Evolutionary conservation across 192 early-diverging fungal species (phyloP).

Genomic region (Coemansia reversa): DNA sequence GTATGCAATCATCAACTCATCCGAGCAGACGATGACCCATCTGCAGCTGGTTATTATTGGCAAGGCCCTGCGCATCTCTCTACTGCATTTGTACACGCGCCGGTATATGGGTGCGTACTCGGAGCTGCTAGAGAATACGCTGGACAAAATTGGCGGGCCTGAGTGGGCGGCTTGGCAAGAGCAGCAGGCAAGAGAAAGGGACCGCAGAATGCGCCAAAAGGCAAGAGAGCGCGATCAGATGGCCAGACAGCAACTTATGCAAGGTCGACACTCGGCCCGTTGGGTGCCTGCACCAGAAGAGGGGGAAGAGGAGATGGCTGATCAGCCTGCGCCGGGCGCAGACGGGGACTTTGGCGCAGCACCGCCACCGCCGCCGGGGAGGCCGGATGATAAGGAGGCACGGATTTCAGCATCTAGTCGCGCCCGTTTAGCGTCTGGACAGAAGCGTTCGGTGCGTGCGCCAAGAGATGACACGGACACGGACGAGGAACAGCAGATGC

Average conservation of each 20-base stretch:
- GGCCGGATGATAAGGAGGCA: background rate
- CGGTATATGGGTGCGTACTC: slow-evolving; percentile 31
- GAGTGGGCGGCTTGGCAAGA: slow-evolving; percentile 48
- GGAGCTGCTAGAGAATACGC: slow-evolving; percentile 30
- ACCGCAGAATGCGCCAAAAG: slow-evolving; percentile 21
- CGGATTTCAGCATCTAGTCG: background rate
- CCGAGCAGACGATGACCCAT: slow-evolving; percentile 38
- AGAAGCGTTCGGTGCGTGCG: slow-evolving; percentile 15
- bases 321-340: slow-evolving; percentile 25
- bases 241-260: slow-evolving; percentile 8
- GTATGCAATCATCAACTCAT: slow-evolving; percentile 45
- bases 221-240: slow-evolving; percentile 18
- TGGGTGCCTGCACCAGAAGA: slow-evolving; percentile 26
- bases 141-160: slow-evolving; percentile 40
- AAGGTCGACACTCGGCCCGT: slow-evolving; percentile 3
- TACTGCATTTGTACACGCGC: slow-evolving; percentile 42
- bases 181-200: slow-evolving; percentile 24
- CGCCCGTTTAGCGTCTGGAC: slow-evolving; percentile 3
- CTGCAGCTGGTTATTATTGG: slow-evolving; percentile 36
- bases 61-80: slow-evolving; percentile 41
- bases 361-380: background rate
- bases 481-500: slow-evolving; percentile 45
- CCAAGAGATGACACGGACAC: slow-evolving; percentile 22
- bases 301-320: slow-evolving; percentile 18
- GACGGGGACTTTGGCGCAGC: background rate